Evolutionary conservation across 106 monocot genomes (phyloP), one percentile per base, ranked within the genome.

Genomic region (Phalaenopsis aphrodite): DNA sequence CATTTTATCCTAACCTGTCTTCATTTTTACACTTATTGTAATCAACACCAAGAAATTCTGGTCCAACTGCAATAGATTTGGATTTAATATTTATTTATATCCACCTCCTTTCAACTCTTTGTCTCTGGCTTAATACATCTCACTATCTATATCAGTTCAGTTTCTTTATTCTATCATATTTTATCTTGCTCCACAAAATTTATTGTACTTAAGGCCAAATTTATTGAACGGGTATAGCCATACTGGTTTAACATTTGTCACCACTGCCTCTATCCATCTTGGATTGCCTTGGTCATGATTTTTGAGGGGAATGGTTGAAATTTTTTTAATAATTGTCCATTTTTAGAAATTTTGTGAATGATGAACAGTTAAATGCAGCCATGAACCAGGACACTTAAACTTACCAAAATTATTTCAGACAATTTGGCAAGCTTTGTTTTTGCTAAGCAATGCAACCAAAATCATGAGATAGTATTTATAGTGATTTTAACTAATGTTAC

Each of bases 31-130:
- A 39, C 68, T 10, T 61, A 21, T 61, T 65, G 24, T 24, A 65
- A 12, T 61, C 21, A 23, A 61, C 69, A 39, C 36, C 69, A 69
- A 39, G 24, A 69, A 69, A 14, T 69, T 69, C 36, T 41, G 38
- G 69, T 69, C 38, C 69, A 69, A 39, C 14, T 69, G 69, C 39
- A 21, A 39, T 39, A 39, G 18, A 61, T 21, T 5, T 61, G 61
- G 19, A 61, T 61, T n/a, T 21, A 61, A 69, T 69, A 69, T 36
- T 65, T 14, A 69, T 69, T 69, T 69, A 65, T 38, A 39, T 69
- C 39, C 69, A 12, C 69, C 36, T 39, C 39, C 69, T 39, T 39
- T 69, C 69, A 69, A 69, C 36, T 15, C 39, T 39, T 69, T 39
- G 24, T 69, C 15, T 3, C 14, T 1, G 12, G 36, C 36, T 69